Conservation (phyloP, 495 filamentous ascomycete species). For the Penicillium malachiteum region DNA sequence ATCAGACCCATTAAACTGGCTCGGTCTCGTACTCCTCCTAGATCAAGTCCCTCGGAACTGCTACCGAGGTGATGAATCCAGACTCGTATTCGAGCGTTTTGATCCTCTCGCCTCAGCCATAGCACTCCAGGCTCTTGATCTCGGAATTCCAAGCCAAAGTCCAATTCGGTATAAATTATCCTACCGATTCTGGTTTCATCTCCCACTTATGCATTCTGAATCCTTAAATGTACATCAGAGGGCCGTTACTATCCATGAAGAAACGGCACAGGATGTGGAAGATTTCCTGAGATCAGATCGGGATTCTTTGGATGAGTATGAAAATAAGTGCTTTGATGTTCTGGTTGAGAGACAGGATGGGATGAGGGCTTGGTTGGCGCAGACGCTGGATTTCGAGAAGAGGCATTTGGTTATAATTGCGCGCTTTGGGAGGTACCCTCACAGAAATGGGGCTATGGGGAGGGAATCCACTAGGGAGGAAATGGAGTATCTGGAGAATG, state of each 20-base stretch:
- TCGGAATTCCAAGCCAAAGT: constrained; percentile 12
- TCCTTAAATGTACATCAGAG: constrained; percentile 24
- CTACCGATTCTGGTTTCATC: constrained; percentile 32
- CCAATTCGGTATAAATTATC: constrained; percentile 27
- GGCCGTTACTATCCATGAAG: constrained; percentile 20
- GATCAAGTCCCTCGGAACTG: constrained; percentile 37
- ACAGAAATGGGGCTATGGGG: constrained; percentile 23
- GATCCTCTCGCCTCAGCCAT: constrained; percentile 29
- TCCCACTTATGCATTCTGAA: constrained; percentile 38
- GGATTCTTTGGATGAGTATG: constrained; percentile 13
- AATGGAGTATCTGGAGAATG: constrained; percentile 23
- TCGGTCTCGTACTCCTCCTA: constrained; percentile 27
- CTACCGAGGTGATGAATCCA: constrained; percentile 29
- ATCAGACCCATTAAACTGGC: constrained; percentile 21
- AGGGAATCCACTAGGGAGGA: constrained; percentile 23
- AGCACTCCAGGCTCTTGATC: constrained; percentile 20
- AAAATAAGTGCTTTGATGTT: constrained; percentile 15
- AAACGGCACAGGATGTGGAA: constrained; percentile 19
- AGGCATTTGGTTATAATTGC: constrained; percentile 30
- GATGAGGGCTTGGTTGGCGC: constrained; percentile 10
- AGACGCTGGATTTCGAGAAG: constrained; percentile 20
- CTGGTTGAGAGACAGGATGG: constrained; percentile 13
- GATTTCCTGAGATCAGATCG: constrained; percentile 15
- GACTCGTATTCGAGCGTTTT: constrained; percentile 28
- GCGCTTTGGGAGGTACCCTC: constrained; percentile 29